phyloP scores from a whole-genome alignment of 73 alveolate species.

The Paramecium biaurelia region DNA sequence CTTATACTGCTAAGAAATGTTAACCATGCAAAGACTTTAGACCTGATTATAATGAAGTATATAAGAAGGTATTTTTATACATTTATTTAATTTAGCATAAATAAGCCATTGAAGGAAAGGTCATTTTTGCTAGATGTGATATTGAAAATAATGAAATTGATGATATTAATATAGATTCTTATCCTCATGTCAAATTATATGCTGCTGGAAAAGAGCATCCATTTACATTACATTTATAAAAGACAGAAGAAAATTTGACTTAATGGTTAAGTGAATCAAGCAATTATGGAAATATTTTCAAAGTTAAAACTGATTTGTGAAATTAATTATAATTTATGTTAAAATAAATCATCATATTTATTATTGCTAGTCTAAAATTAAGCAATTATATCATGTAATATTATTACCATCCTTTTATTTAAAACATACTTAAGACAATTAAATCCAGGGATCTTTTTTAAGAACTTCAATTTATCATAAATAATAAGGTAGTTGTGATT shows the following conservation, averaged over 20 bases:
- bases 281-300: conserved; percentile 31
- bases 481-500: not conserved
- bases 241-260: not conserved
- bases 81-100: not conserved
- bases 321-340: not conserved
- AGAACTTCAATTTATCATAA: not conserved
- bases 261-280: conserved; percentile 29
- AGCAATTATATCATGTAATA: not conserved
- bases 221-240: not conserved
- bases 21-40: conserved; percentile 46
- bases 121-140: conserved; percentile 30
- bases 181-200: conserved; percentile 52
- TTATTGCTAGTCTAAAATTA: not conserved
- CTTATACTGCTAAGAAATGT: conserved; percentile 40
- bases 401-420: not conserved
- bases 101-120: conserved; percentile 6
- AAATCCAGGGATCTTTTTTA: not conserved
- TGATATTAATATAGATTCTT: not conserved
- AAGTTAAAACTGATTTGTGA: conserved; percentile 40
- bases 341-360: not conserved
- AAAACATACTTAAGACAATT: not conserved
- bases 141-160: conserved; percentile 44
- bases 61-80: not conserved
- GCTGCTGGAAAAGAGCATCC: conserved; percentile 37
- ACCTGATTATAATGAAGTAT: conserved; percentile 44